These are phyloP conservation scores for Pleurotus citrinopileatus DNA, from an alignment of 768 basidiomycete genomes.

Conservation along the genomic window DNA sequence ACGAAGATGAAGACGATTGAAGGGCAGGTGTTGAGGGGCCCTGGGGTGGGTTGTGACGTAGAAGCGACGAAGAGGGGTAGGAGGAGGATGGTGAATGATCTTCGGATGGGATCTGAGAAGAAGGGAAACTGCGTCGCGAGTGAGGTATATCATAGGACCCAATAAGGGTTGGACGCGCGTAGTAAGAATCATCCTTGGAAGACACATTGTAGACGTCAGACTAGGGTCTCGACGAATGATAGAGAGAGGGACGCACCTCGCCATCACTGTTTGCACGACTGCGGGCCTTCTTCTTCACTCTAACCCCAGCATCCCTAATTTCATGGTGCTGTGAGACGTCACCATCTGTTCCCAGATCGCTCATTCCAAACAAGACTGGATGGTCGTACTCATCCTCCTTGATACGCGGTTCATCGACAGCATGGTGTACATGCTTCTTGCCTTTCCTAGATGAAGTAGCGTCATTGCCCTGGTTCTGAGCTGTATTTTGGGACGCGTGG, in stretches of 20 bases:
- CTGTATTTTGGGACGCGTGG: constrained; percentile 24
- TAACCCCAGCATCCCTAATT: constrained; percentile 16
- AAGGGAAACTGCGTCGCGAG: constrained; percentile 28
- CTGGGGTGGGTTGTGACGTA: constrained; percentile 20
- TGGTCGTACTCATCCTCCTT: constrained; percentile 12
- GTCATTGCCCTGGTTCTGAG: constrained; percentile 21
- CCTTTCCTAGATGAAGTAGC: constrained; percentile 7
- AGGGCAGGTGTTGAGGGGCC: constrained; percentile 18
- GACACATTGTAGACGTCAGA: background rate
- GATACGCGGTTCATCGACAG: constrained; percentile 5
- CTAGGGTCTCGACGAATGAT: background rate
- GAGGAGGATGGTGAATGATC: constrained; percentile 11
- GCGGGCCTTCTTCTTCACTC: constrained; percentile 74
- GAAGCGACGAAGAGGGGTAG: constrained; percentile 21
- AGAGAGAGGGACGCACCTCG: constrained; percentile 55
- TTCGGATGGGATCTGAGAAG: constrained; percentile 11
- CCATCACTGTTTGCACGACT: constrained; percentile 80
- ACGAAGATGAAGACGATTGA: constrained; percentile 36
- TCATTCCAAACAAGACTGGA: constrained; percentile 2
- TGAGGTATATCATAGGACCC: constrained; percentile 42
- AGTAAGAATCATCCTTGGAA: constrained; percentile 48
- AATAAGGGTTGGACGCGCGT: constrained; percentile 50
- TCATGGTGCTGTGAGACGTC: constrained; percentile 10
- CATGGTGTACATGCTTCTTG: constrained; percentile 14
- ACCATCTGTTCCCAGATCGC: constrained; percentile 5